These are phyloP conservation scores for Wallacemonas sp. DNA, from an alignment of 208 protist genomes.

Conservation along the genomic window DNA sequence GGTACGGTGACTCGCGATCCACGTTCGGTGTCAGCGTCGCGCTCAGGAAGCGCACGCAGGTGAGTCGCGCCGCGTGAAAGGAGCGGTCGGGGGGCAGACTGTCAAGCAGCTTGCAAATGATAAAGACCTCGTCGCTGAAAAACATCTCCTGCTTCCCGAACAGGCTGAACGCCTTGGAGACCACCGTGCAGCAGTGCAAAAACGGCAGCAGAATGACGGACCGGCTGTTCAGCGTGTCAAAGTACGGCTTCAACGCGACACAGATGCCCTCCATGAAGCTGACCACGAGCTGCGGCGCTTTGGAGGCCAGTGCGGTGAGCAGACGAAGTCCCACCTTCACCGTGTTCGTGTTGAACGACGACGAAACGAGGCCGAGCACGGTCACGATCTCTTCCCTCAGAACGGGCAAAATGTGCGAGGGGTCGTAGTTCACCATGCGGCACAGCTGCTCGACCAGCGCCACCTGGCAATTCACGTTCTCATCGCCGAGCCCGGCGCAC, in stretches of 20 bases:
- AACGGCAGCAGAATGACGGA: conserved; percentile 64
- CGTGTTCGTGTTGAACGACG: conserved; percentile 48
- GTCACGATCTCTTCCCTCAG: conserved; percentile 75
- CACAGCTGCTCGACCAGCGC: conserved; percentile 78
- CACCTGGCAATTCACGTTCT: conserved; percentile 77
- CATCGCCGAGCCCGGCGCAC: conserved; percentile 80
- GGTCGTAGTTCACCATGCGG: conserved; percentile 80
- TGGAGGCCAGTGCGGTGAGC: conserved; percentile 61
- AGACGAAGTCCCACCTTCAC: conserved; percentile 69
- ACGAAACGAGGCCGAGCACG: conserved; percentile 59
- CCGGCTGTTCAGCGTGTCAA: conserved; percentile 36
- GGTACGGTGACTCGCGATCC: conserved; percentile 65
- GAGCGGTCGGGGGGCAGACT: conserved; percentile 50
- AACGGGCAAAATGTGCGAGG: conserved; percentile 81
- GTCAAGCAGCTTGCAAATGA: conserved; percentile 68
- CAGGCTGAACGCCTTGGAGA: conserved; percentile 56
- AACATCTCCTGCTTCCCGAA: conserved; percentile 48
- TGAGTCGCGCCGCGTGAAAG: conserved; percentile 56
- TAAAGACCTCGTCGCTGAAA: conserved; percentile 58
- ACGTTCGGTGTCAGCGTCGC: conserved; percentile 67
- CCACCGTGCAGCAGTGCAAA: conserved; percentile 71
- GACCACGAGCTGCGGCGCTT: conserved; percentile 81
- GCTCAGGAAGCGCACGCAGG: conserved; percentile 73
- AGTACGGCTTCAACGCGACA: conserved; percentile 57
- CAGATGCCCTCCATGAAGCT: conserved; percentile 74